A percentile compares a stretch with the other conserved stretches of the same genome.
These are phyloP conservation scores for Candida nanaspora DNA, from an alignment of 805 yeast genomes.

Conservation along the genomic window DNA sequence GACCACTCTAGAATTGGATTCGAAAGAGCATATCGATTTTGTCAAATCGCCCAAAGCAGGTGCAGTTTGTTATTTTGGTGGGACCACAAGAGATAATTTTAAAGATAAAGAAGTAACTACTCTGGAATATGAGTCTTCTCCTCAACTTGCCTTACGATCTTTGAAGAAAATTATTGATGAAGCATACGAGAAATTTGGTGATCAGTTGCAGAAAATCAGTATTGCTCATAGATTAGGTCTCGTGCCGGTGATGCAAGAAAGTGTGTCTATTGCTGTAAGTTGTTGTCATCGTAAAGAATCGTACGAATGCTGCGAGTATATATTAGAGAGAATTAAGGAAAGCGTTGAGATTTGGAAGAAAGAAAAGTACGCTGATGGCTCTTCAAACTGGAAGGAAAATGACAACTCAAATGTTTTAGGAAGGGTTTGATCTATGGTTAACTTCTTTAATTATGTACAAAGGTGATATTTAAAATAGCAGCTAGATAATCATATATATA, in stretches of 20 bases:
- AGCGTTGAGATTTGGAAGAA: slow-evolving; percentile 45
- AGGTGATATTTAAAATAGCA: too few species aligned
- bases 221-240: slow-evolving; percentile 39
- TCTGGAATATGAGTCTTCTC: slow-evolving; percentile 40
- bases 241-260: slow-evolving; percentile 42
- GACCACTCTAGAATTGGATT: slow-evolving; percentile 14
- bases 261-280: slow-evolving; percentile 36
- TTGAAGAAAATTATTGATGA: slow-evolving; percentile 27
- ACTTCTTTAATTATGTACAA: not conserved
- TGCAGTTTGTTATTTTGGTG: slow-evolving; percentile 42
- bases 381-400: slow-evolving; percentile 36
- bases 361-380: slow-evolving; percentile 36
- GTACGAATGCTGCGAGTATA: slow-evolving; percentile 38
- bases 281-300: slow-evolving; percentile 41
- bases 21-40: slow-evolving; percentile 24
- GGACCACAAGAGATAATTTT: slow-evolving; percentile 40
- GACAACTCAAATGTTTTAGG: slow-evolving; percentile 18
- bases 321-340: slow-evolving; percentile 37
- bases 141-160: slow-evolving; percentile 32
- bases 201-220: slow-evolving; percentile 25
- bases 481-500: too few species aligned
- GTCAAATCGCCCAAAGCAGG: slow-evolving; percentile 39
- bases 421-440: not conserved
- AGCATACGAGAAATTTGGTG: slow-evolving; percentile 22
- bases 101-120: slow-evolving; percentile 32